phyloP scores from a whole-genome alignment of 345 rosid species.

The Rhodamnia argentea region DNA sequence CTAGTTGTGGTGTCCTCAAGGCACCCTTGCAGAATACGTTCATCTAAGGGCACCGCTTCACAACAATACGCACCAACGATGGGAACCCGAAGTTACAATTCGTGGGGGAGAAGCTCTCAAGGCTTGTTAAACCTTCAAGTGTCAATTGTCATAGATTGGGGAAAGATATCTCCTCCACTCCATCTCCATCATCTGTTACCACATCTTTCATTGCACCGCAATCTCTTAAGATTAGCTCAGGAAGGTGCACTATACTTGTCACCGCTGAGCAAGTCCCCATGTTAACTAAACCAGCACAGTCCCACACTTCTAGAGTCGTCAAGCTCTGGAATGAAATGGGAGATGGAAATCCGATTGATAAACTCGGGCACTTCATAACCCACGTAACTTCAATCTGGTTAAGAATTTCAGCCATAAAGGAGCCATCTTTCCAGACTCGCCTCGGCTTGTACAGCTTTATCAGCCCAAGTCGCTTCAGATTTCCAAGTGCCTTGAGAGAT shows the following conservation, averaged over 20 bases:
- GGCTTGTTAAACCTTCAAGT: too few relatives aligned
- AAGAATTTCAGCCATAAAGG: neutral
- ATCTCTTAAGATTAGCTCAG: accelerated
- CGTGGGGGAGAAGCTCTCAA: too few relatives aligned
- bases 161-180: neutral
- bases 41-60: too few relatives aligned
- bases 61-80: too few relatives aligned
- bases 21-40: too few relatives aligned
- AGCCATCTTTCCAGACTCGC: neutral
- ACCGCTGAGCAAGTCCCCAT: neutral
- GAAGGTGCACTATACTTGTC: neutral
- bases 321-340: neutral
- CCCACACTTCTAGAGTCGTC: accelerated
- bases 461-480: accelerated
- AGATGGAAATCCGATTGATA: neutral
- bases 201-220: neutral
- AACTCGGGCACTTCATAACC: accelerated
- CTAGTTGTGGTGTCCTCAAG: too few relatives aligned
- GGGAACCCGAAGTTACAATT: too few relatives aligned
- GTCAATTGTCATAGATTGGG: too few relatives aligned
- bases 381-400: accelerated
- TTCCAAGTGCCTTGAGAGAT: accelerated
- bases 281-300: neutral
- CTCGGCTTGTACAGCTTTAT: accelerated
- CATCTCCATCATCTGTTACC: neutral